Percentiles rank a stretch among this genome's conserved stretches.
Conservation (phyloP, 179 eudicot species). For the Drosera spatulata region DNA sequence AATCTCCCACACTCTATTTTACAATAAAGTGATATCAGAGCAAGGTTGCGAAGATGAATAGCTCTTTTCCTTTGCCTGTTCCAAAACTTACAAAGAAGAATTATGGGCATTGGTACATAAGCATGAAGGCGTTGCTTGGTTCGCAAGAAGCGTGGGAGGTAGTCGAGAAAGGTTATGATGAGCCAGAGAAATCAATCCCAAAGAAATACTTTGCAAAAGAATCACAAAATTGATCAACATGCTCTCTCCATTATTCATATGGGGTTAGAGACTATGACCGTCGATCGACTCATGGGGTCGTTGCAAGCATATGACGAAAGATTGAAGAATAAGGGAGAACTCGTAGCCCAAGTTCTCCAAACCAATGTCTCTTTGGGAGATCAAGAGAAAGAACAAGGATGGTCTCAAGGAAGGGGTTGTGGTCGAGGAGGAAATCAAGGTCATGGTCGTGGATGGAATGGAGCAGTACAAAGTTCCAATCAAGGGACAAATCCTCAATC, state of each 20-base stretch:
- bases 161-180: too few species aligned
- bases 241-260: background rate
- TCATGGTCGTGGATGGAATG: too few species aligned
- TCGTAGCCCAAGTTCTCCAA: background rate
- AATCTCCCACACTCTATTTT: too few species aligned
- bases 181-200: background rate
- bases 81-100: background rate
- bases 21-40: background rate
- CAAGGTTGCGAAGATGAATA: background rate
- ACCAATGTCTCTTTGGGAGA: background rate
- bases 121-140: too few species aligned
- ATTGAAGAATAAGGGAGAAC: background rate
- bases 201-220: background rate
- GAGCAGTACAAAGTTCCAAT: too few species aligned
- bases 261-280: background rate
- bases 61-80: background rate
- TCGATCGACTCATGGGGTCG: background rate
- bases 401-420: background rate
- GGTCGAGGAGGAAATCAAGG: too few species aligned
- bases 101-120: background rate
- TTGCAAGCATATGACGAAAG: background rate
- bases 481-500: too few species aligned
- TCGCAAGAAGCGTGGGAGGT: too few species aligned
- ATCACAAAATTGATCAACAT: background rate
- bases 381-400: background rate